Evolutionary conservation across 2,329 filamentous ascomycete genomes (phyloP).

Genomic region (Fusarium tuaranense): DNA sequence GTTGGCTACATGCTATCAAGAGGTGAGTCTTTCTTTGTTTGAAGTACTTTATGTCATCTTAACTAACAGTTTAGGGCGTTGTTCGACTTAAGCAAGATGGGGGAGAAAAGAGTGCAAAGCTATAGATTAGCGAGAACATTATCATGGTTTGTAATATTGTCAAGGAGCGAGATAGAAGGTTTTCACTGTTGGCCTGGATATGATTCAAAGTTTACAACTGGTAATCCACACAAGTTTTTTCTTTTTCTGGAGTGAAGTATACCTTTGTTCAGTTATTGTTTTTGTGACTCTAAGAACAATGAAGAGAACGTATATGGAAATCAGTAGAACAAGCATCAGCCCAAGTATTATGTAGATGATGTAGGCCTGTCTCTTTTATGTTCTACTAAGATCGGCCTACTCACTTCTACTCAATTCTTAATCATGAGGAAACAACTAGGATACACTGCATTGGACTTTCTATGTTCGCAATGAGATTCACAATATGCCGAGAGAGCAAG

Average conservation of each 20-base stretch:
- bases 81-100: slow-evolving; percentile 61
- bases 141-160: not conserved
- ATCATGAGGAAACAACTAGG: not conserved
- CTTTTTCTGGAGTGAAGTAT: not conserved
- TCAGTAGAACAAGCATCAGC: not conserved
- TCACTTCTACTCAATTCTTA: not conserved
- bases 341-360: not conserved
- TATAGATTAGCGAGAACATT: slow-evolving; percentile 35
- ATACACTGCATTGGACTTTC: not conserved
- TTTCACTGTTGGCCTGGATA: not conserved
- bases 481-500: not conserved
- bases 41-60: not conserved
- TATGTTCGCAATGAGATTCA: not conserved
- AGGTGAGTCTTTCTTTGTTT: slow-evolving; percentile 61
- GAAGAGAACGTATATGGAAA: not conserved
- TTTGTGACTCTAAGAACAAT: not conserved
- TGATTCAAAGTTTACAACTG: not conserved
- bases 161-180: not conserved
- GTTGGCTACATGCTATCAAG: slow-evolving; percentile 84
- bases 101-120: slow-evolving; percentile 48
- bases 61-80: slow-evolving; percentile 55
- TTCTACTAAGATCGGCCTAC: not conserved
- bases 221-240: not conserved
- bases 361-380: not conserved
- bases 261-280: not conserved